Conservation (phyloP, 257 asterid species). For the Verbascum thapsus region DNA sequence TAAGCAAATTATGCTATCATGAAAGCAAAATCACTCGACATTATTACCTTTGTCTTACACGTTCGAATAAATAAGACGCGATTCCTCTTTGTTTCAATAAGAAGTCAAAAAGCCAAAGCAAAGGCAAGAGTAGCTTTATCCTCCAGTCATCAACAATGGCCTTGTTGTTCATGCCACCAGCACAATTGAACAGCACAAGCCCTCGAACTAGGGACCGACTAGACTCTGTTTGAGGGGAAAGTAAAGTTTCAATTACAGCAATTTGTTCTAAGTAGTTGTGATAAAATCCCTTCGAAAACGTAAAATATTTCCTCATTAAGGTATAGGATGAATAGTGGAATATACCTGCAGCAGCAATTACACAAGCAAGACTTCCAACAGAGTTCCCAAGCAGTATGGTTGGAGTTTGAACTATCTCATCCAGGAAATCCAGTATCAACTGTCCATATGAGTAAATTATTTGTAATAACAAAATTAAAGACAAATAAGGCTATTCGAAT, state of each 20-base stretch:
- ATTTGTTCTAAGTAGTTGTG: conserved; percentile 12
- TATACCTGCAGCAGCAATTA: conserved; percentile 87
- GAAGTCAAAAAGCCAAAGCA: conserved; percentile 85
- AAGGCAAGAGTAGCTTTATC: conserved; percentile 69
- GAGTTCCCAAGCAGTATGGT: conserved; percentile 85
- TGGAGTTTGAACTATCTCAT: conserved; percentile 68
- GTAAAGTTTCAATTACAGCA: not conserved
- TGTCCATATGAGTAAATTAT: conserved; percentile 34
- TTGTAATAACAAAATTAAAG: conserved; percentile 17
- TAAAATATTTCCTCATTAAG: conserved; percentile 5
- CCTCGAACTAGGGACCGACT: conserved; percentile 54
- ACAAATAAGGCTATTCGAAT: not conserved
- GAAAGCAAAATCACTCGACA: conserved; percentile 11
- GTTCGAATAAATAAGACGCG: conserved; percentile 64
- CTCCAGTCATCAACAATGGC: conserved; percentile 98
- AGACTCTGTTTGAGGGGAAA: conserved; percentile 47
- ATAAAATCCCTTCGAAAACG: not conserved
- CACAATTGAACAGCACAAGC: conserved; percentile 83
- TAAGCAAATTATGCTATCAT: not conserved
- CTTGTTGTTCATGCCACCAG: conserved; percentile 99
- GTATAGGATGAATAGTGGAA: conserved; percentile 1
- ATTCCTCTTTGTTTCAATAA: conserved; percentile 65
- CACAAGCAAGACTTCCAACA: conserved; percentile 95
- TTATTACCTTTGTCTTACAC: conserved; percentile 60
- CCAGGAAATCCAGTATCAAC: conserved; percentile 79